These are phyloP conservation scores for Phaeosphaeria sp. DNA, from an alignment of 2,329 filamentous ascomycete genomes.

Conservation along the genomic window DNA sequence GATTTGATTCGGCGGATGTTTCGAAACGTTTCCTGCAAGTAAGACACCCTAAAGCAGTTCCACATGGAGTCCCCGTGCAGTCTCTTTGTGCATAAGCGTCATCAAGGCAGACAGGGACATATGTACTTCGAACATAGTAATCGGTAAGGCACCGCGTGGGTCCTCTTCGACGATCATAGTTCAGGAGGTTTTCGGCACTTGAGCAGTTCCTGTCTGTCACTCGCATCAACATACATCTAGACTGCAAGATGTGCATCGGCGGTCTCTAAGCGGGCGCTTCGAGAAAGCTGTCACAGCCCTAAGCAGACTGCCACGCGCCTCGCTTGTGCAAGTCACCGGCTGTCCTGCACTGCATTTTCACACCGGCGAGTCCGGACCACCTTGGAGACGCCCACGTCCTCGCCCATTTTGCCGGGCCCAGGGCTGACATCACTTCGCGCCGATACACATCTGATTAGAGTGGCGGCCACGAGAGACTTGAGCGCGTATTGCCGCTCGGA, in stretches of 20 bases:
- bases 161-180: not conserved
- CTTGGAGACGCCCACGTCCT: conserved; percentile 16
- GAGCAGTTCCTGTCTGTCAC: not conserved
- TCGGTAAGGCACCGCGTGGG: not conserved
- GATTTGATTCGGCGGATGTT: conserved; percentile 35
- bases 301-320: conserved; percentile 5
- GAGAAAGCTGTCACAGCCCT: conserved; percentile 10
- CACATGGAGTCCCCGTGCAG: conserved; percentile 2
- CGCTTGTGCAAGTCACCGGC: conserved; percentile 7
- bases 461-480: conserved; percentile 31
- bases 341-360: conserved; percentile 12
- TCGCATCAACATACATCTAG: not conserved
- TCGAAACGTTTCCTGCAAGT: conserved; percentile 33
- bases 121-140: conserved; percentile 2
- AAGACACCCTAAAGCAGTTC: conserved; percentile 12
- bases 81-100: not conserved
- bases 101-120: conserved; percentile 1
- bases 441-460: conserved; percentile 29
- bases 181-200: conserved; percentile 2
- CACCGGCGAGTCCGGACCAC: conserved; percentile 11
- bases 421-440: conserved; percentile 11
- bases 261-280: conserved; percentile 9
- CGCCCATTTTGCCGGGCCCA: not conserved
- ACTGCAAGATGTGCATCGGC: not conserved
- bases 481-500: conserved; percentile 26